Evolutionary conservation across 2,329 filamentous ascomycete species (phyloP), one percentile per base, ranked within the genome.

Genomic region (Ceratocystis ficicola): DNA sequence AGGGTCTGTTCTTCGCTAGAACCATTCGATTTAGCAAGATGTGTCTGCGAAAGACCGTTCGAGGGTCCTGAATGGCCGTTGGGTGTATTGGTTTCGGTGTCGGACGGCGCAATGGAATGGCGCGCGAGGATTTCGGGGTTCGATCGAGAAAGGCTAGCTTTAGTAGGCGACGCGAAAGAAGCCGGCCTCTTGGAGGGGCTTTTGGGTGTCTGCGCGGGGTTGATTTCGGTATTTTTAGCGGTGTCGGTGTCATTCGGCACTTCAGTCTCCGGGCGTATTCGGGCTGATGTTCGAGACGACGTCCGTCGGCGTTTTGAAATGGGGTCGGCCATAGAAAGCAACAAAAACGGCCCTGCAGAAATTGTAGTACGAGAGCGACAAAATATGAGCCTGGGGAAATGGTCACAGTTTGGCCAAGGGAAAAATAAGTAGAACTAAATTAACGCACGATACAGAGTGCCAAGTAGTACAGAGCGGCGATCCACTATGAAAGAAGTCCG

Each of bases 251-350:
- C 7, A 15, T 36, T 46, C 20, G 30, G 25, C 61, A 52, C 64
- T 25, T 69, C 63, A 52, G 50, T 44, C 62, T 66, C 67, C 63
- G 67, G 62, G 20, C 70, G 67, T 36, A 71, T 69, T 25, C 76
- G 71, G 62, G 79, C 71, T 6, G 77, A 77, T 28, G 77, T 78
- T 25, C 77, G 78, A 20, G 83, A 81, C 68, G 84, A 86, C 25
- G 79, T 84, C 72, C 84, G 85, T 71, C 84, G 81, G 72, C 84
- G 79, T 74, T 89, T 88, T 4, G 83, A 77, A 60, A 84, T 81
- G 30, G 84, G 83, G 65, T 79, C 76, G 69, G 84, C 81, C 76
- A 77, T 78, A n/a, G 46, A 62, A 41, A 41, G 7, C 41, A 25
- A 17, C 10, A 20, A 59, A 59, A 8, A 36, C 36, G 10, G 36